phyloP scores from a whole-genome alignment of 2,329 filamentous ascomycete species.

The Aspergillus tubingensis region DNA sequence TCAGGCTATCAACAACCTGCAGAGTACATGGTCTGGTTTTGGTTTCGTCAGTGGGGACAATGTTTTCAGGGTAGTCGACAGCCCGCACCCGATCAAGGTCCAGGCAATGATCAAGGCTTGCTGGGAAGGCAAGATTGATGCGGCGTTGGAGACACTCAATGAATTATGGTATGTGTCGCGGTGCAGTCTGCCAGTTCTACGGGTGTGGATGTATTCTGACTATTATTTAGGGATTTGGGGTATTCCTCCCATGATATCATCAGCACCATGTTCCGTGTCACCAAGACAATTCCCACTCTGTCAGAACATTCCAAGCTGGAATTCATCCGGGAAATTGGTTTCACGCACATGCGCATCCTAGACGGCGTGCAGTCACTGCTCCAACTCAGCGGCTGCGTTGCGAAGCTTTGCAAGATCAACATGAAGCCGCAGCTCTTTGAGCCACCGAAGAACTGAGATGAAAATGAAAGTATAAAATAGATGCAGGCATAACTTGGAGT shows the following conservation, averaged over 20 bases:
- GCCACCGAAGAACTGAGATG: constrained; percentile 38
- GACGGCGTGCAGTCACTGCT: constrained; percentile 94
- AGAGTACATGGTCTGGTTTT: constrained; percentile 90
- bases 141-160: constrained; percentile 79
- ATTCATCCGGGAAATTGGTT: constrained; percentile 98
- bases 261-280: constrained; percentile 98
- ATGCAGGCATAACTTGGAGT: constrained; percentile 27
- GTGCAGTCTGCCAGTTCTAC: neutral
- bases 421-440: constrained; percentile 87
- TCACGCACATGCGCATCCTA: constrained; percentile 98
- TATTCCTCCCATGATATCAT: constrained; percentile 99
- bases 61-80: constrained; percentile 96
- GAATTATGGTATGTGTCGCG: constrained; percentile 71
- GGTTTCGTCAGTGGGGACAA: constrained; percentile 97
- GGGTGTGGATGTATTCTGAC: neutral
- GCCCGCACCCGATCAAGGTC: constrained; percentile 95
- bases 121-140: constrained; percentile 87
- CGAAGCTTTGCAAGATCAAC: constrained; percentile 88
- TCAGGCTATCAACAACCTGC: constrained; percentile 97
- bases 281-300: constrained; percentile 88
- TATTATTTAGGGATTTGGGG: constrained; percentile 64
- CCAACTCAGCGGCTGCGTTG: constrained; percentile 89
- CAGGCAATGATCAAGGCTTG: constrained; percentile 98
- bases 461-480: constrained; percentile 3
- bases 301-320: constrained; percentile 95